Base-by-base conservation (phyloP, 1,284 basidiomycete species). In the Cutaneotrichosporon sp. region DNA sequence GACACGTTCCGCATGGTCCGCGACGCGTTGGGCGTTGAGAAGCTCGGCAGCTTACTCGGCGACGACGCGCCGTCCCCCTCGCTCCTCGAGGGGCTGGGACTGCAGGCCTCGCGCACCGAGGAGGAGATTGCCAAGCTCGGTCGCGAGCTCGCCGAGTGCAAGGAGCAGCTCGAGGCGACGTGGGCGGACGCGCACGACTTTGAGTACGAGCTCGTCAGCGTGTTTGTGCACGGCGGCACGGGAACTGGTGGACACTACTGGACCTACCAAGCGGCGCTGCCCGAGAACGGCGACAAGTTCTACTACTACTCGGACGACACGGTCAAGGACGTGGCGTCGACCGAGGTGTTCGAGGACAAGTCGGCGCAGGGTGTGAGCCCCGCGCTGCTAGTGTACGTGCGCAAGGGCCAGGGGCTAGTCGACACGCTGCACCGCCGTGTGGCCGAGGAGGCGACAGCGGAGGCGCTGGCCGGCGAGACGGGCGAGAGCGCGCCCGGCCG, bases 301-400 rank as follows among this genome's bases (percentile, higher is more conserved):
- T 92, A 94, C 84, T 97, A 95, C 79, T 97, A 94, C 81, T 95
- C 95, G 74, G 93, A 95, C 74, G 90, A 91, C 46, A 86, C 85
- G 60, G 91, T 97, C 9, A 84, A 85, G 4, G 64, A 70, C 33
- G 75, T 78, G 0, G 64, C 72, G 6, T 58, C 69, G 0, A 50
- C 58, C 22, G 78, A 80, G 49, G 78, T 80, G 3, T 64, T 80
- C 50, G 71, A 68, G 51, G 76, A 78, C 59, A 62, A 64, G 55
- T 59, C 60, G 33, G 58, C 46, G 1, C 59, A 65, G 59, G 72
- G 72, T 25, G 78, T 79, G 11, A 79, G 77, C 52, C 79, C 80
- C 3, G 79, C 79, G 36, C 67, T 81, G 46, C 60, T 80, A 47
- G 79, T 79, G 56, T 81, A 81, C 65, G 79, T 76, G 18, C 68